Percentiles rank a stretch among this genome's conserved stretches.
These are phyloP conservation scores for Auriscalpium orientale DNA, from an alignment of 768 basidiomycete genomes.

Conservation along the genomic window DNA sequence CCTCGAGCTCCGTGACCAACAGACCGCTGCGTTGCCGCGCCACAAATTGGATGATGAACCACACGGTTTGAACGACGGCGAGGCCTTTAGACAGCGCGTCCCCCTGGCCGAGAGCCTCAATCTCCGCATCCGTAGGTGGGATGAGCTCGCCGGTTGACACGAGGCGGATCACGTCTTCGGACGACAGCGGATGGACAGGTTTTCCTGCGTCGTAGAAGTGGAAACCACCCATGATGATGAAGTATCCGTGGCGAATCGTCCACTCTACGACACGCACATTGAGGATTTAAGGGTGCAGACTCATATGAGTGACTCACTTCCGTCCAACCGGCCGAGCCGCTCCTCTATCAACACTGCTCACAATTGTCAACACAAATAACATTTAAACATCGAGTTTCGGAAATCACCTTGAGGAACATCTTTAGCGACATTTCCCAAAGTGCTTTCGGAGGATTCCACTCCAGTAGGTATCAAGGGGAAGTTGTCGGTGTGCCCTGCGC, in stretches of 20 bases:
- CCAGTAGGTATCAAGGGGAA: too few species aligned
- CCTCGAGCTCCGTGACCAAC: slow-evolving; percentile 24
- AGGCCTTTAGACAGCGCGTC: background rate
- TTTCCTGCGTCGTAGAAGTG: slow-evolving; percentile 5
- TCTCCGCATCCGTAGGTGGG: background rate
- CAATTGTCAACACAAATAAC: too few species aligned
- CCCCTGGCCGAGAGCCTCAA: background rate
- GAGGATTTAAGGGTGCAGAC: background rate
- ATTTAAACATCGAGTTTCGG: too few species aligned
- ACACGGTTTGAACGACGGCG: background rate
- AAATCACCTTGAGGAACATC: too few species aligned
- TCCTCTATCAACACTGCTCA: background rate
- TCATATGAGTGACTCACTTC: background rate
- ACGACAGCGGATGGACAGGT: background rate
- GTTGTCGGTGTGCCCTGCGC: too few species aligned
- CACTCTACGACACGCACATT: background rate
- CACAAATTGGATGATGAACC: slow-evolving; percentile 1
- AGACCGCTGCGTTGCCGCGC: slow-evolving; percentile 17
- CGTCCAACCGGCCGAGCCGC: background rate
- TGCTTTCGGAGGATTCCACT: too few species aligned
- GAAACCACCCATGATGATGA: background rate
- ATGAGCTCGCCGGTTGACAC: background rate
- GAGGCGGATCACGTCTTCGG: slow-evolving; percentile 13
- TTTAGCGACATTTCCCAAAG: too few species aligned
- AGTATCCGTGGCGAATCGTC: slow-evolving; percentile 1